A percentile compares a stretch with the other conserved stretches of the same genome.
These are phyloP conservation scores for Halophytophthora batemanensis DNA, from an alignment of 352 stramenopile genomes.

Conservation along the genomic window DNA sequence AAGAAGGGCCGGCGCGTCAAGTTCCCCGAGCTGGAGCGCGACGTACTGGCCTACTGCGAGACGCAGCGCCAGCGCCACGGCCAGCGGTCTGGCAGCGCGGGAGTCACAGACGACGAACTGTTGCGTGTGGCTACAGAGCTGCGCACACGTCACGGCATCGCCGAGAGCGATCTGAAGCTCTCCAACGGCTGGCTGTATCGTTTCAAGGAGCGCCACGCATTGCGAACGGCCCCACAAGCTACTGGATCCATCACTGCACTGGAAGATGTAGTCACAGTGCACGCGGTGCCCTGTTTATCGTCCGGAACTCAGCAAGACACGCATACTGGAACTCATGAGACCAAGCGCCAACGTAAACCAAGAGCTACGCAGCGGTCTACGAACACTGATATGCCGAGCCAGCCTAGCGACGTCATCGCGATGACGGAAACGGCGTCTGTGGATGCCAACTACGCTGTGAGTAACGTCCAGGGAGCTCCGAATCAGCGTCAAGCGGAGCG, in stretches of 20 bases:
- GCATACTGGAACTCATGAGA: neutral
- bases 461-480: neutral
- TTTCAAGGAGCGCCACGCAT: conserved; percentile 38
- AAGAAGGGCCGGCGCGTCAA: conserved; percentile 46
- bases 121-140: conserved; percentile 26
- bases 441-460: neutral
- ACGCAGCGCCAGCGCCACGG: conserved; percentile 1
- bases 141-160: conserved; percentile 30
- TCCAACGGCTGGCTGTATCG: conserved; percentile 47
- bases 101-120: conserved; percentile 26
- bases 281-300: neutral
- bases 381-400: neutral
- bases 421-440: neutral
- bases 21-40: conserved; percentile 36
- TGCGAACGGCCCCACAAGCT: conserved; percentile 9
- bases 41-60: conserved; percentile 32
- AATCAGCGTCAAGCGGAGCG: neutral
- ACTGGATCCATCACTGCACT: neutral
- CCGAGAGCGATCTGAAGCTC: conserved; percentile 33
- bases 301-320: neutral
- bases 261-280: neutral
- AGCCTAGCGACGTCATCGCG: neutral
- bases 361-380: neutral
- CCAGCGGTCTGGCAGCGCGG: conserved; percentile 1
- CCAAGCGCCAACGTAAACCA: neutral